A percentile compares a stretch with the other conserved stretches of the same genome.
Conservation (phyloP, 257 asterid species). For the Nicotiana otophora region DNA sequence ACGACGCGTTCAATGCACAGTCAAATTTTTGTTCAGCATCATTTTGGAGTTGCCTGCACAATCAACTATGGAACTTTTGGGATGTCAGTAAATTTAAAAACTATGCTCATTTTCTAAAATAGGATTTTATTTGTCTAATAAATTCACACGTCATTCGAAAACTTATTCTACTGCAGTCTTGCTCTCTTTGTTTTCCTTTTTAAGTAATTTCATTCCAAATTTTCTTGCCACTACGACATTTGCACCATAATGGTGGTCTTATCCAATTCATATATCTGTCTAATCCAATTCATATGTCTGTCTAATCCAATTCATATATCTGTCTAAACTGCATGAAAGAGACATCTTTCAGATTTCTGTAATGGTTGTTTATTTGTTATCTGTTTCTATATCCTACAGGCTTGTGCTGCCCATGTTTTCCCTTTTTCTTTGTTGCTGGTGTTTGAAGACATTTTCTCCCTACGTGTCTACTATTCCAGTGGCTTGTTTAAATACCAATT, state of each 20-base stretch:
- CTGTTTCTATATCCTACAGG: neutral
- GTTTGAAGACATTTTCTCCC: neutral
- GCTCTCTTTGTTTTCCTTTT: neutral
- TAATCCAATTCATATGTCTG: neutral
- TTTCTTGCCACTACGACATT: neutral
- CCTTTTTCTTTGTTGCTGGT: neutral
- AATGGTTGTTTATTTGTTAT: neutral
- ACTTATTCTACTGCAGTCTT: neutral
- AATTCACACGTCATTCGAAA: neutral
- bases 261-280: neutral
- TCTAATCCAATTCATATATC: neutral
- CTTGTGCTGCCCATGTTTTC: constrained; percentile 1
- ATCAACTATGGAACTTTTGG: constrained; percentile 97
- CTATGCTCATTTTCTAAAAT: constrained; percentile 5
- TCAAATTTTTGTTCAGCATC: constrained; percentile 93
- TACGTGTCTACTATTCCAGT: neutral
- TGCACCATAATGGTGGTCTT: neutral
- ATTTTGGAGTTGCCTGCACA: constrained; percentile 93
- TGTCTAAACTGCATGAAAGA: neutral
- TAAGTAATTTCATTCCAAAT: neutral
- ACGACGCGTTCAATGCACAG: constrained; percentile 73
- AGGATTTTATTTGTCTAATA: neutral
- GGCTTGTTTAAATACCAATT: neutral
- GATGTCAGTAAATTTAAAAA: constrained; percentile 46
- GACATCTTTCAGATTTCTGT: neutral